phyloP scores from a whole-genome alignment of 345 rosid genomes.

The Salix arbutifolia region DNA sequence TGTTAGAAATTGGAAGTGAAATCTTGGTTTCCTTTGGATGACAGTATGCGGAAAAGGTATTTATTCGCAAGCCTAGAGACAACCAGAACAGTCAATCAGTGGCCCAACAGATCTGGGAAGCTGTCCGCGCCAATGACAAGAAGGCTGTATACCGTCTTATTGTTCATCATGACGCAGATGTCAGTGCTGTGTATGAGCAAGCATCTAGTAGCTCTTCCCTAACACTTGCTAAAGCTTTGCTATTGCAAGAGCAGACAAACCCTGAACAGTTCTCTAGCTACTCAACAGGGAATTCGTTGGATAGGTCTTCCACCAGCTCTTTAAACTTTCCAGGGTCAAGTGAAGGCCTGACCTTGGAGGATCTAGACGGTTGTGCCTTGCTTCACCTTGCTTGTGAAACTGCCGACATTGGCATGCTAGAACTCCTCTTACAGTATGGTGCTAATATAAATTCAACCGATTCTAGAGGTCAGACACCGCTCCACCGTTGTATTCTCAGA shows the following conservation, averaged over 20 bases:
- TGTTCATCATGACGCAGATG: conserved; percentile 69
- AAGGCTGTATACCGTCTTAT: conserved; percentile 82
- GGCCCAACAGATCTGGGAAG: conserved; percentile 82
- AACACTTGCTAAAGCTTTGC: conserved; percentile 82
- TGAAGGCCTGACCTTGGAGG: conserved; percentile 48
- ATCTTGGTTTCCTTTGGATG: conserved; percentile 8
- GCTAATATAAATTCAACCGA: conserved; percentile 73
- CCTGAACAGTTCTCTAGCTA: conserved; percentile 50
- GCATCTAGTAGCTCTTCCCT: conserved; percentile 56
- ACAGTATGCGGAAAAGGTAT: conserved; percentile 93
- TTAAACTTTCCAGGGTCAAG: conserved; percentile 42
- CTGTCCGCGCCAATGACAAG: conserved; percentile 80
- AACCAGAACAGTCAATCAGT: conserved; percentile 44
- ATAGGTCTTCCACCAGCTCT: conserved; percentile 64
- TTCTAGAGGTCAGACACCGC: conserved; percentile 75
- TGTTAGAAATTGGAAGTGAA: conserved; percentile 6
- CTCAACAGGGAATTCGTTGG: conserved; percentile 55
- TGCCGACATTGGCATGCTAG: conserved; percentile 92
- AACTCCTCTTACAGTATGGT: conserved; percentile 91
- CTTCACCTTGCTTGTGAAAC: conserved; percentile 97
- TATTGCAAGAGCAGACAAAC: conserved; percentile 64
- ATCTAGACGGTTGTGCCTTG: conserved; percentile 68
- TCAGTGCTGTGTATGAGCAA: conserved; percentile 62
- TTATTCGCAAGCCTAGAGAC: conserved; percentile 72
- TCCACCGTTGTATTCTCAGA: conserved; percentile 64